These are phyloP conservation scores for Pouteria glomerata DNA, from an alignment of 148 eudicot genomes.

Conservation along the genomic window DNA sequence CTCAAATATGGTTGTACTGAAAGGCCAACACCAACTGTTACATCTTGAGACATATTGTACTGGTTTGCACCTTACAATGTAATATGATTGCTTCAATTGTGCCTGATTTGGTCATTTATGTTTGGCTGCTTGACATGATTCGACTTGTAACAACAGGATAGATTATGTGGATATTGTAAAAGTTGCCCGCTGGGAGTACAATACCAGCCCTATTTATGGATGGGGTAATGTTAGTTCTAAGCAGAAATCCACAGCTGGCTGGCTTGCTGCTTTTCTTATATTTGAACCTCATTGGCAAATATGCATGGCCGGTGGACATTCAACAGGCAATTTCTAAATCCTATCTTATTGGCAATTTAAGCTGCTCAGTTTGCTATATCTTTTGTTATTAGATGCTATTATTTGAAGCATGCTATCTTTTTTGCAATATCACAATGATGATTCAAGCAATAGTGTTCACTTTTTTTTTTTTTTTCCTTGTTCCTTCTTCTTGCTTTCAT, in stretches of 20 bases:
- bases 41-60: too few species aligned
- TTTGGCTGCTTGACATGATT: slow-evolving; percentile 16
- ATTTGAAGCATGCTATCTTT: background rate
- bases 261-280: slow-evolving; percentile 98
- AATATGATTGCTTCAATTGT: too few species aligned
- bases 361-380: background rate
- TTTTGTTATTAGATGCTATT: background rate
- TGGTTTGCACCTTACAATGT: too few species aligned
- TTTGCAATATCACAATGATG: background rate
- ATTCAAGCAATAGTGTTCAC: too few species aligned
- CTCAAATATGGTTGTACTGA: too few species aligned
- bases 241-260: slow-evolving; percentile 95
- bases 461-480: too few species aligned
- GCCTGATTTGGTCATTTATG: slow-evolving; percentile 1
- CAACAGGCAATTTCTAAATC: slow-evolving; percentile 56
- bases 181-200: slow-evolving; percentile 90
- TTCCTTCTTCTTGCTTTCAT: too few species aligned
- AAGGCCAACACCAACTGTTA: too few species aligned
- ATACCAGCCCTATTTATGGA: slow-evolving; percentile 85
- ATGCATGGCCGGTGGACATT: slow-evolving; percentile 97
- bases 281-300: slow-evolving; percentile 99
- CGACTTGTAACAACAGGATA: slow-evolving; percentile 50
- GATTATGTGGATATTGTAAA: slow-evolving; percentile 73
- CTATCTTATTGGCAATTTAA: background rate
- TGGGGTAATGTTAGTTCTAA: slow-evolving; percentile 93